A percentile compares a stretch with the other conserved stretches of the same genome.
Conservation (phyloP, 2,329 filamentous ascomycete species). For the Botryotinia globosa region DNA sequence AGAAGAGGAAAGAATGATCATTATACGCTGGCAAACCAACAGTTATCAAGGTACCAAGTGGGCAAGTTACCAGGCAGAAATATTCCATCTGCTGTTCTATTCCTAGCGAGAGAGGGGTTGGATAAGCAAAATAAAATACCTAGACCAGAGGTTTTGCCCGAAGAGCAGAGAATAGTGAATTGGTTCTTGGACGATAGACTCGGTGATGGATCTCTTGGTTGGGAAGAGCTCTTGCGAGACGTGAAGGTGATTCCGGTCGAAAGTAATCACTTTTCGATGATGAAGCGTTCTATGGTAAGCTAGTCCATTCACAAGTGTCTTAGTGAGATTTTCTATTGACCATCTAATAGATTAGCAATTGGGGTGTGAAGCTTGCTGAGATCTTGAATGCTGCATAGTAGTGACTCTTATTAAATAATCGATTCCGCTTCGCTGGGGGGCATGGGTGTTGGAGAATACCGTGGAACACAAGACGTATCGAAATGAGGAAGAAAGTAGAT, state of each 20-base stretch:
- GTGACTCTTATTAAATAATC: too few species aligned
- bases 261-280: constrained; percentile 30
- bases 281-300: constrained; percentile 11
- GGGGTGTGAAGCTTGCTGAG: too few species aligned
- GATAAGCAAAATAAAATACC: constrained; percentile 49
- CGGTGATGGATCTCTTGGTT: constrained; percentile 67
- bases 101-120: constrained; percentile 72
- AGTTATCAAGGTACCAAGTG: constrained; percentile 62
- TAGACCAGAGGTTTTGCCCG: constrained; percentile 54
- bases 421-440: too few species aligned
- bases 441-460: too few species aligned
- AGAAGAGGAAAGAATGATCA: constrained; percentile 72
- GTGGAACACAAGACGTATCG: too few species aligned
- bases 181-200: constrained; percentile 71
- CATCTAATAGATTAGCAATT: too few species aligned
- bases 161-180: constrained; percentile 51
- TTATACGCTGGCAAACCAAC: constrained; percentile 51
- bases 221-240: constrained; percentile 42
- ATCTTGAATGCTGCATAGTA: too few species aligned
- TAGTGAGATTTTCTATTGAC: too few species aligned
- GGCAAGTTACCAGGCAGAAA: constrained; percentile 45
- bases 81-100: constrained; percentile 59
- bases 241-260: constrained; percentile 19
- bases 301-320: not conserved
- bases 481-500: too few species aligned